Evolutionary conservation across 257 asterid genomes (phyloP), one percentile per base, ranked within the genome.

Genomic region (Ajuga chamaepitys): DNA sequence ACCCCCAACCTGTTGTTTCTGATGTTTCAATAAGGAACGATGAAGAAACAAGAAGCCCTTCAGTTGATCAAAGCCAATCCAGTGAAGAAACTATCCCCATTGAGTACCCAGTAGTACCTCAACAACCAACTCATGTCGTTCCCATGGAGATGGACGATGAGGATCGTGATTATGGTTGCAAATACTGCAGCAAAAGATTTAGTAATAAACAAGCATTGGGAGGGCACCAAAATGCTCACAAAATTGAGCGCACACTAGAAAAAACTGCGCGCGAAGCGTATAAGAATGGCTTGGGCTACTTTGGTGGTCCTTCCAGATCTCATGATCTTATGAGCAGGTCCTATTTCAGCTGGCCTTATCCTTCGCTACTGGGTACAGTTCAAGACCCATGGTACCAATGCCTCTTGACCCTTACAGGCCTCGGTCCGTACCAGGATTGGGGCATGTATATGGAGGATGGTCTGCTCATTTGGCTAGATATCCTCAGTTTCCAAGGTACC

Each of bases 221-320:
- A 1, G 72, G 72, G 24, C 72, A 67, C 40, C 73, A 67, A 7
- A 67, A 67, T 8, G 66, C 65, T 0, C 73, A 67, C 66, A 67
- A 67, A 11, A 24, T 67, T 24, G 58, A 67, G 58, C 25, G 73
- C 9, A 2, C 40, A 1, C 2, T 67, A 17, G 66, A 44, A 57
- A 67, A 45, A 8, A 44, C 21, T 1, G 16, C 1, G 2, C 28
- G 13, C 0, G 65, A 56, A 12, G 18, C 12, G 28, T 50, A 30
- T 3, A 66, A 67, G 0, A 5, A 2, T 32, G 13, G 16, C 28
- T 1, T 5, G 11, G 24, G 9, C 9, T n/a, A 4, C 1, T 7
- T 30, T 1, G 42, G 42, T 9, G n/a, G 3, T 1, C 40, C 4
- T 17, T 38, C 2, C 20, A 44, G 21, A 4, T 2, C 50, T 2